phyloP scores from a whole-genome alignment of 1,139 yeast genomes.

The Kodamaea suecica region DNA sequence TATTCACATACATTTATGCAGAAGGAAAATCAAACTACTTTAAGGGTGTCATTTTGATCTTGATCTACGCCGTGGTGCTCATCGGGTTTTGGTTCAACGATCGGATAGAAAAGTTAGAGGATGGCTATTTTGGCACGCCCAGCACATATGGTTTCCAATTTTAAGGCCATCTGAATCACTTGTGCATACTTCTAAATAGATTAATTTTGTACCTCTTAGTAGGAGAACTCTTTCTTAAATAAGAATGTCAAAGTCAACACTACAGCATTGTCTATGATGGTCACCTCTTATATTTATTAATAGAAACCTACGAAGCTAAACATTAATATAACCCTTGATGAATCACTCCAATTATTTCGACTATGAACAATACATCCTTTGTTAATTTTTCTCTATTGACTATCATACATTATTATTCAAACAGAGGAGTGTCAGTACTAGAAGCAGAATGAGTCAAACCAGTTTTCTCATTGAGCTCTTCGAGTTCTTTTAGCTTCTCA shows the following conservation, averaged over 20 bases:
- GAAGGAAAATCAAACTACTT: conserved; percentile 96
- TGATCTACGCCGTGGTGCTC: conserved; percentile 73
- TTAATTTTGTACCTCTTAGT: no score
- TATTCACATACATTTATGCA: conserved; percentile 91
- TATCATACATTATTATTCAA: neutral
- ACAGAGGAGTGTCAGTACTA: neutral
- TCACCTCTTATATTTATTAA: no score
- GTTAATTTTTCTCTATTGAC: no score
- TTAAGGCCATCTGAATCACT: neutral
- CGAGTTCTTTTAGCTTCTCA: conserved; percentile 8
- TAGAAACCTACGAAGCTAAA: no score
- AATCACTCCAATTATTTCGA: no score
- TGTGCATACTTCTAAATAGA: neutral
- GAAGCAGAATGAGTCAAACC: neutral
- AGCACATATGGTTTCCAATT: neutral
- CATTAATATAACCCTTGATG: no score
- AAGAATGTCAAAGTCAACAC: no score
- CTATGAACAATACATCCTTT: no score
- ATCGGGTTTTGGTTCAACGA: conserved; percentile 77
- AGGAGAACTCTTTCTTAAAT: no score
- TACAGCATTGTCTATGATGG: no score
- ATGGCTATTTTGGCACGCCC: conserved; percentile 19
- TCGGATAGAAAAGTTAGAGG: conserved; percentile 35
- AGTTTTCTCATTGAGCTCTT: neutral
- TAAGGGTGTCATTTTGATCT: conserved; percentile 85